phyloP scores from a whole-genome alignment of 768 basidiomycete genomes.

The Tricholoma matsutake region DNA sequence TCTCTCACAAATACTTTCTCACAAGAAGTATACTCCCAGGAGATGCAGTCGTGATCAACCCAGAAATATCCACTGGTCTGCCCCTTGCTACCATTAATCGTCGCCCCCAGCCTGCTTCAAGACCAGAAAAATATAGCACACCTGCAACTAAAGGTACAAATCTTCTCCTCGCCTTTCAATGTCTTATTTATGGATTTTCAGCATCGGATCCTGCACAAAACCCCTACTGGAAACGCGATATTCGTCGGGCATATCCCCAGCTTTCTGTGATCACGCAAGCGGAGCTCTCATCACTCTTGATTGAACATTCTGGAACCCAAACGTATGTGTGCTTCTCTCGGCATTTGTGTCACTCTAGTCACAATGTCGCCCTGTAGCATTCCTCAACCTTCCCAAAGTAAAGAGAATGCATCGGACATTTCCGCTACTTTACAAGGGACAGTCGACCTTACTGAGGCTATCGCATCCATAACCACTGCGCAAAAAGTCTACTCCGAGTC shows the following conservation, averaged over 20 bases:
- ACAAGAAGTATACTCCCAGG: conserved; percentile 42
- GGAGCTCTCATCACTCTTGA: conserved; percentile 75
- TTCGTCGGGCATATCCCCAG: conserved; percentile 88
- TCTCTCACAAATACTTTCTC: conserved; percentile 2
- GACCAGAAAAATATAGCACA: conserved; percentile 82
- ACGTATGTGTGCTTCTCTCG: conserved; percentile 47
- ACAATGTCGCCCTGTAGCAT: conserved; percentile 37
- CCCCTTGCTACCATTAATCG: conserved; percentile 72
- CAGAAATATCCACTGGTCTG: conserved; percentile 87
- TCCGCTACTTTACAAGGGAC: conserved; percentile 41
- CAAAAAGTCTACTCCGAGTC: conserved; percentile 58
- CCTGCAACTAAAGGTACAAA: conserved; percentile 81
- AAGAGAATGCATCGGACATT: conserved; percentile 32
- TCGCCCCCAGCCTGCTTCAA: conserved; percentile 84
- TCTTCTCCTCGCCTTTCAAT: neutral
- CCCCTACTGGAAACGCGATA: conserved; percentile 96
- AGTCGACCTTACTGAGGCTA: conserved; percentile 70
- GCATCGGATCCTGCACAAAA: conserved; percentile 87
- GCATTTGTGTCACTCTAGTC: neutral
- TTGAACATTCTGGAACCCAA: conserved; percentile 68
- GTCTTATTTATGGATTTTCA: conserved; percentile 23
- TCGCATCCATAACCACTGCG: conserved; percentile 56
- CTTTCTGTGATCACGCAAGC: conserved; percentile 85
- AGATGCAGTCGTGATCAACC: conserved; percentile 80
- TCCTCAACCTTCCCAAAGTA: conserved; percentile 46